Evolutionary conservation across 768 basidiomycete species (phyloP).

Genomic region (Clathrus columnatus): DNA sequence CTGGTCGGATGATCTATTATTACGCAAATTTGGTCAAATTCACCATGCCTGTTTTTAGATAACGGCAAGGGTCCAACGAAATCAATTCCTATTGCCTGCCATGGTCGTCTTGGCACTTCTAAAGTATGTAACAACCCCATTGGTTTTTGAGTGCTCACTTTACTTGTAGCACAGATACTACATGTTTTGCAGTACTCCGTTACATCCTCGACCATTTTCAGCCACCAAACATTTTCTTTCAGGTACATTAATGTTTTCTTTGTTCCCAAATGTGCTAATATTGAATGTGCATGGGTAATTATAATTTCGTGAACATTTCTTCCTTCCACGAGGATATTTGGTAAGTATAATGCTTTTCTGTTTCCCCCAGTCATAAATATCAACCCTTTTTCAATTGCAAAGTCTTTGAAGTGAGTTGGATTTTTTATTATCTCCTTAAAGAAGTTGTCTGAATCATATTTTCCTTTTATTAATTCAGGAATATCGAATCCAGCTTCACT

Average conservation of each 20-base stretch:
- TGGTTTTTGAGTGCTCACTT: conserved; percentile 17
- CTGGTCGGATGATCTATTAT: conserved; percentile 19
- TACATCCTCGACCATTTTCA: conserved; percentile 15
- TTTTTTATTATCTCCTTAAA: conserved; percentile 19
- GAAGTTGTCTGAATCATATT: conserved; percentile 18
- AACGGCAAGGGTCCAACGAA: conserved; percentile 20
- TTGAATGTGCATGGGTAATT: conserved; percentile 21
- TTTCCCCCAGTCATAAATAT: conserved; percentile 7
- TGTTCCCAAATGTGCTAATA: conserved; percentile 30
- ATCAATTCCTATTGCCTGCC: conserved; percentile 23
- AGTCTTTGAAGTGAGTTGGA: conserved; percentile 9
- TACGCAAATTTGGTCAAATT: conserved; percentile 20
- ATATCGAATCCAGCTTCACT: conserved; percentile 13
- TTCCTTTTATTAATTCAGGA: conserved; percentile 8
- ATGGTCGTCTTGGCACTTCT: conserved; percentile 18
- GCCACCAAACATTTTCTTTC: conserved; percentile 16
- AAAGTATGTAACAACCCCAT: conserved; percentile 21
- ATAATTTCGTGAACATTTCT: conserved; percentile 10
- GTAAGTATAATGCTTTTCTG: conserved; percentile 10
- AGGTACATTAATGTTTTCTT: conserved; percentile 28
- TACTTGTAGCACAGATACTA: conserved; percentile 15
- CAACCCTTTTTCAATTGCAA: conserved; percentile 6
- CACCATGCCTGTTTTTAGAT: conserved; percentile 16
- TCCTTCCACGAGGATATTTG: neutral
- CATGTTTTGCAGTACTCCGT: conserved; percentile 22